phyloP scores from a whole-genome alignment of 2,329 filamentous ascomycete species.

The Penicillium sp. region DNA sequence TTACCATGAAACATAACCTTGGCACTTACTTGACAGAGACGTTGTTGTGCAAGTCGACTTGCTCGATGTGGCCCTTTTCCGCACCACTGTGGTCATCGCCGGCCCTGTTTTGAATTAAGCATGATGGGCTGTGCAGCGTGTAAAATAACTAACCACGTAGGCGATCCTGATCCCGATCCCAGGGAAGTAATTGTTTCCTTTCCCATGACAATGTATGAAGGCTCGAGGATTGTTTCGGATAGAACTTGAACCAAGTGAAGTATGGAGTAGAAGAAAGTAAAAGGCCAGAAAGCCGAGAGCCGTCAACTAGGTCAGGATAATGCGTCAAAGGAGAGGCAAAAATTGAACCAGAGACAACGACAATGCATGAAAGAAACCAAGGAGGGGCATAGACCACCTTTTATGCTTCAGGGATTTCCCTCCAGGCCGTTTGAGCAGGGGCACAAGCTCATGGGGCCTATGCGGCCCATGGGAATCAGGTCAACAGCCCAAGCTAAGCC shows the following conservation, averaged over 20 bases:
- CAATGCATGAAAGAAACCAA: background rate
- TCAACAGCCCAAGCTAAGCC: background rate
- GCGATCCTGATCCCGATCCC: background rate
- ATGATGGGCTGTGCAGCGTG: background rate
- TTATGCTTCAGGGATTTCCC: conserved; percentile 9
- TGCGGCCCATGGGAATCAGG: background rate
- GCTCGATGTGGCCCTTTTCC: conserved; percentile 19
- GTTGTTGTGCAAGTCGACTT: conserved; percentile 26
- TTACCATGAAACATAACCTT: background rate
- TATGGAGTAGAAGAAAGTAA: background rate
- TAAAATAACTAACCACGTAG: conserved; percentile 1
- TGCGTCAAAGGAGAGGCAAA: background rate
- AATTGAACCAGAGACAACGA: background rate
- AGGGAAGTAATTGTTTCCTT: conserved; percentile 10
- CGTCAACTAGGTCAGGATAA: background rate
- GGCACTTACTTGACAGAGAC: conserved; percentile 24
- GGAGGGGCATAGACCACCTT: background rate
- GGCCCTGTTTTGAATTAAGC: conserved; percentile 3
- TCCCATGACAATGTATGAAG: conserved; percentile 3
- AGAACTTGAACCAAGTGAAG: background rate
- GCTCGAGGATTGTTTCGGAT: background rate
- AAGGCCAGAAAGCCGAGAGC: background rate
- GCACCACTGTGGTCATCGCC: conserved; percentile 6
- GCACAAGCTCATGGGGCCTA: conserved; percentile 4
- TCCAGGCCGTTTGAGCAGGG: conserved; percentile 7